Percentiles rank a stretch among this genome's conserved stretches.
These are phyloP conservation scores for Paecilomyces niveus DNA, from an alignment of 2,329 filamentous ascomycete species.

Conservation along the genomic window DNA sequence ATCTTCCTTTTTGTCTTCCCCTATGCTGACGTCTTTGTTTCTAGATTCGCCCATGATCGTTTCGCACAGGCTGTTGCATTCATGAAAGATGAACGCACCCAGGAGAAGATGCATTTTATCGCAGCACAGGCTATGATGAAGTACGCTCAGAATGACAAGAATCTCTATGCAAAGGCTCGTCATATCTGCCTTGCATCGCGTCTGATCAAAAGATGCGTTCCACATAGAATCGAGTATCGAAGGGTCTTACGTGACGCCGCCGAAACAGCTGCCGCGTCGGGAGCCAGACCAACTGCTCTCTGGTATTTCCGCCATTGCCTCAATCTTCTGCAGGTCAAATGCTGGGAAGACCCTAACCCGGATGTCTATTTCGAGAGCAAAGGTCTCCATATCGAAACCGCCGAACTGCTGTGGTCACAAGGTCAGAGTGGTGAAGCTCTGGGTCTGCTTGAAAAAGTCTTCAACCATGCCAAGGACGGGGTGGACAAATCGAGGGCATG, in stretches of 20 bases:
- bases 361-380: conserved; percentile 86
- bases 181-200: conserved; percentile 74
- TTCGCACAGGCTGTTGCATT: conserved; percentile 69
- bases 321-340: conserved; percentile 67
- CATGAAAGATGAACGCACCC: conserved; percentile 60
- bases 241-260: conserved; percentile 73
- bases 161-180: conserved; percentile 65
- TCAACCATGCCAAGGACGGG: conserved; percentile 61
- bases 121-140: conserved; percentile 76
- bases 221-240: conserved; percentile 59
- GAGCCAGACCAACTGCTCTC: conserved; percentile 72
- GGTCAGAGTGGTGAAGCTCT: conserved; percentile 62
- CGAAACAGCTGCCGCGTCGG: conserved; percentile 69
- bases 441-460: conserved; percentile 61
- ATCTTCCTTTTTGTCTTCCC: background rate
- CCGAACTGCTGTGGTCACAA: conserved; percentile 77
- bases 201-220: conserved; percentile 62
- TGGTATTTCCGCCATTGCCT: conserved; percentile 76
- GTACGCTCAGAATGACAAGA: conserved; percentile 56
- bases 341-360: conserved; percentile 62
- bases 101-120: conserved; percentile 80
- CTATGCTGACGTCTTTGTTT: conserved; percentile 5
- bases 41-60: conserved; percentile 76
- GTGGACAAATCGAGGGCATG: conserved; percentile 79
- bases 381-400: conserved; percentile 67